Evolutionary conservation across 2,329 filamentous ascomycete genomes (phyloP).

Genomic region (Aspergillus sp.): DNA sequence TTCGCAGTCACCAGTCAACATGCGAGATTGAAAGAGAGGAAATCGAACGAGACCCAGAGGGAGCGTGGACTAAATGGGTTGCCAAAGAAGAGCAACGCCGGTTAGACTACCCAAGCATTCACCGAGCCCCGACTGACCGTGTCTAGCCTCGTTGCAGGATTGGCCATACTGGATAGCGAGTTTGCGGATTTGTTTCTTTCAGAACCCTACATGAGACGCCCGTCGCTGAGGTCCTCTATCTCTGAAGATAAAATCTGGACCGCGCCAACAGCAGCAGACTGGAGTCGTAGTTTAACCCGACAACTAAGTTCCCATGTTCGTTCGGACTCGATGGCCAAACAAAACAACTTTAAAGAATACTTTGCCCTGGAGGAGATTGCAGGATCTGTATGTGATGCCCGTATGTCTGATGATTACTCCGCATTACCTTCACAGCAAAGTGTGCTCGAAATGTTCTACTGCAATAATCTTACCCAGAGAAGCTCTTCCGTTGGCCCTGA

Average conservation of each 20-base stretch:
- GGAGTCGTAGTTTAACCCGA: background rate
- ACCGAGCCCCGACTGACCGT: background rate
- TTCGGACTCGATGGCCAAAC: background rate
- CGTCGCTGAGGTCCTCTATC: background rate
- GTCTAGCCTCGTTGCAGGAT: conserved; percentile 4
- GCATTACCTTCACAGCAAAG: conserved; percentile 10
- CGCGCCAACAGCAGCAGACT: conserved; percentile 14
- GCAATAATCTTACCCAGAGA: conserved; percentile 12
- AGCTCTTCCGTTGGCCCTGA: conserved; percentile 14
- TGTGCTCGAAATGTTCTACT: conserved; percentile 2
- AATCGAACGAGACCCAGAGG: conserved; percentile 8
- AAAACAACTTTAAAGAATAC: conserved; percentile 19
- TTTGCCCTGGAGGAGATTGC: conserved; percentile 24
- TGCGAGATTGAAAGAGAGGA: background rate
- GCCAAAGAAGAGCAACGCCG: conserved; percentile 28
- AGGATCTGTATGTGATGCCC: conserved; percentile 12
- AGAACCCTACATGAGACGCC: conserved; percentile 17
- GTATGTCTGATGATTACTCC: conserved; percentile 1
- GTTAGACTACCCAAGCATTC: background rate
- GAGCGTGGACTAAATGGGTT: conserved; percentile 26
- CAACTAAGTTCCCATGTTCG: background rate
- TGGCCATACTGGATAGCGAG: conserved; percentile 32
- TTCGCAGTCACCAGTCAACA: background rate
- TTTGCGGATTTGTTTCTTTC: conserved; percentile 26
- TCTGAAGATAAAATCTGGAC: conserved; percentile 17